phyloP scores from a whole-genome alignment of 1,284 basidiomycete genomes.

The Ganoderma sp. region DNA sequence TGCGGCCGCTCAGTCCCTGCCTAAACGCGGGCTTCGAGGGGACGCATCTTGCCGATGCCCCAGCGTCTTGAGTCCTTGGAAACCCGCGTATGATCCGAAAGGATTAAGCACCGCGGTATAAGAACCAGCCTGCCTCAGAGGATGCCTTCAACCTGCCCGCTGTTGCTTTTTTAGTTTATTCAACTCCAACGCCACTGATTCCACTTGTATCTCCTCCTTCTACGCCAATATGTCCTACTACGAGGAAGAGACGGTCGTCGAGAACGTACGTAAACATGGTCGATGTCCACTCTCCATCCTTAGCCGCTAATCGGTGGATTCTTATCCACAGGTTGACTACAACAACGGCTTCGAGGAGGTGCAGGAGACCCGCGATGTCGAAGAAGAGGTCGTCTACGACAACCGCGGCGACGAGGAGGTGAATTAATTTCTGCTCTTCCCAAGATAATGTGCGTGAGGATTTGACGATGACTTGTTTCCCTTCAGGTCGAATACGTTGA shows the following conservation, averaged over 20 bases:
- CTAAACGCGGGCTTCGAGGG: not conserved
- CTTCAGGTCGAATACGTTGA: constrained; percentile 4
- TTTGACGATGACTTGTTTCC: not conserved
- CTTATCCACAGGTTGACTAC: not conserved
- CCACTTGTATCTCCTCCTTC: not conserved
- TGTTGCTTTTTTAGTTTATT: too few species aligned
- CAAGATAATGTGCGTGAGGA: too few species aligned
- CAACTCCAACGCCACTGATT: not conserved
- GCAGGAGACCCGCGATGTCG: not conserved
- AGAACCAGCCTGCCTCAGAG: not conserved
- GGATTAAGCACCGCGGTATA: not conserved
- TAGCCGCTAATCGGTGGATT: too few species aligned
- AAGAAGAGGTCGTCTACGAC: constrained; percentile 5
- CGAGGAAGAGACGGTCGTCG: not conserved
- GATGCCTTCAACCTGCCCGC: not conserved
- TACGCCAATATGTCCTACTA: not conserved
- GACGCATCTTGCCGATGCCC: not conserved
- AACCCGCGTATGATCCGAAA: not conserved
- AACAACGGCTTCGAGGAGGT: constrained; percentile 10
- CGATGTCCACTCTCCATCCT: not conserved
- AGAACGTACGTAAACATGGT: not conserved
- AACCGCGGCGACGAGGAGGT: constrained; percentile 1
- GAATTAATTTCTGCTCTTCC: not conserved
- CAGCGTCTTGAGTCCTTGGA: constrained; percentile 8
- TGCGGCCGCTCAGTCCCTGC: not conserved